phyloP scores from a whole-genome alignment of 345 rosid genomes.

The Heritiera littoralis region DNA sequence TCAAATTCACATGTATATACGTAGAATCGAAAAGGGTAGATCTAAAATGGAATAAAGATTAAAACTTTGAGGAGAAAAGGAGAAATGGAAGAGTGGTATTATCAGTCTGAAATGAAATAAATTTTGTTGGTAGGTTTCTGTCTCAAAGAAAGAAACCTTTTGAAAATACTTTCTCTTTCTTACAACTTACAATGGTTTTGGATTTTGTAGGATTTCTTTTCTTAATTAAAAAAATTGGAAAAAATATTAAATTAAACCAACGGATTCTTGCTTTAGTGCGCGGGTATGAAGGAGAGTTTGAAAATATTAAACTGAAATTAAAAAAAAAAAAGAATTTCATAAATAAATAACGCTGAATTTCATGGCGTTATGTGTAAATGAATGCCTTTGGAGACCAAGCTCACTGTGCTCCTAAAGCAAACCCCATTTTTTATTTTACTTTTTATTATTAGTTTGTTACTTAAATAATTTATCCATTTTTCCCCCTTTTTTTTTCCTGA shows the following conservation, averaged over 20 bases:
- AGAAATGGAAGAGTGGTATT: background rate
- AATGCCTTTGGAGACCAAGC: constrained; percentile 18
- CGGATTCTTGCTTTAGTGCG: constrained; percentile 62
- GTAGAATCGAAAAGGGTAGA: constrained; percentile 26
- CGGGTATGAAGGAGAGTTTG: constrained; percentile 64
- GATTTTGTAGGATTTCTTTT: constrained; percentile 15
- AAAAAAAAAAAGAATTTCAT: constrained; percentile 7
- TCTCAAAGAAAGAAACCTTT: constrained; percentile 14
- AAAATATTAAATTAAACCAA: constrained; percentile 37
- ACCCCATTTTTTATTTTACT: background rate
- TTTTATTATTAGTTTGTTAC: background rate
- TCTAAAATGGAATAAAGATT: constrained; percentile 19
- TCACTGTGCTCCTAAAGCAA: constrained; percentile 3
- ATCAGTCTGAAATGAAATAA: background rate
- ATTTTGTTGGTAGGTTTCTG: constrained; percentile 21
- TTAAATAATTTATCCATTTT: background rate
- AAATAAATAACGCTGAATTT: constrained; percentile 47
- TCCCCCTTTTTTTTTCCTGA: background rate
- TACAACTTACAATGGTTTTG: background rate
- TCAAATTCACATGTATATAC: constrained; percentile 8
- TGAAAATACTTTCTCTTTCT: constrained; percentile 9
- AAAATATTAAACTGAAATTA: constrained; percentile 23
- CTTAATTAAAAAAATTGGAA: background rate
- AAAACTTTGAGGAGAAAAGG: background rate
- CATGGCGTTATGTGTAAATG: constrained; percentile 40